Conservation (phyloP, 2,329 filamentous ascomycete genomes). For the Diplodia sapinea region DNA sequence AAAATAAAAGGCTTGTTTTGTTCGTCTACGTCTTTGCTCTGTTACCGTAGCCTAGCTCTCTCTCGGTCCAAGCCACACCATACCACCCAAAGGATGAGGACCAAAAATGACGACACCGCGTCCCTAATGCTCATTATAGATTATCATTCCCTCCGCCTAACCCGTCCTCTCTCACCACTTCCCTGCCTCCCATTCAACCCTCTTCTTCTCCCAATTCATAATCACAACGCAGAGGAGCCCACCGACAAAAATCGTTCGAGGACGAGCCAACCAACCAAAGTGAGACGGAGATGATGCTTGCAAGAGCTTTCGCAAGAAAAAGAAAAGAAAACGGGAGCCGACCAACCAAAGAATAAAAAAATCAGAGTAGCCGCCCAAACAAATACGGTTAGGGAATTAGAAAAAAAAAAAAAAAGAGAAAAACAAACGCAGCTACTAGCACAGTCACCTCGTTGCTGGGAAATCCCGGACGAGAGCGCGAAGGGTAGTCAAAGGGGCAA, state of each 20-base stretch:
- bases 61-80: not conserved
- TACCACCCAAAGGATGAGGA: no score
- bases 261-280: not conserved
- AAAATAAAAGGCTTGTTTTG: not conserved
- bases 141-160: slow-evolving; percentile 28
- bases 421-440: slow-evolving; percentile 23
- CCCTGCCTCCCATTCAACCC: not conserved
- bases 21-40: slow-evolving; percentile 8
- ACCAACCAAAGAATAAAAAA: not conserved
- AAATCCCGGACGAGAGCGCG: not conserved
- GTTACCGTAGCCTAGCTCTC: not conserved
- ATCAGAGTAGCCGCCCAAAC: slow-evolving; percentile 13
- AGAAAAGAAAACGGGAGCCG: not conserved
- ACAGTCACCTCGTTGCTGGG: slow-evolving; percentile 28
- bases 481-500: not conserved
- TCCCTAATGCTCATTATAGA: slow-evolving; percentile 38
- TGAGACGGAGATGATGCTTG: not conserved
- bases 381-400: not conserved
- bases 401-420: not conserved
- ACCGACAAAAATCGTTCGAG: not conserved
- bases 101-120: slow-evolving; percentile 8
- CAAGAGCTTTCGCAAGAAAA: not conserved
- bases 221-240: not conserved
- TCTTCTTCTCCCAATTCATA: not conserved
- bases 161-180: not conserved